Evolutionary conservation across 2,329 filamentous ascomycete species (phyloP), one percentile per base, ranked within the genome.

Genomic region (Neopestalotiopsis sp.): DNA sequence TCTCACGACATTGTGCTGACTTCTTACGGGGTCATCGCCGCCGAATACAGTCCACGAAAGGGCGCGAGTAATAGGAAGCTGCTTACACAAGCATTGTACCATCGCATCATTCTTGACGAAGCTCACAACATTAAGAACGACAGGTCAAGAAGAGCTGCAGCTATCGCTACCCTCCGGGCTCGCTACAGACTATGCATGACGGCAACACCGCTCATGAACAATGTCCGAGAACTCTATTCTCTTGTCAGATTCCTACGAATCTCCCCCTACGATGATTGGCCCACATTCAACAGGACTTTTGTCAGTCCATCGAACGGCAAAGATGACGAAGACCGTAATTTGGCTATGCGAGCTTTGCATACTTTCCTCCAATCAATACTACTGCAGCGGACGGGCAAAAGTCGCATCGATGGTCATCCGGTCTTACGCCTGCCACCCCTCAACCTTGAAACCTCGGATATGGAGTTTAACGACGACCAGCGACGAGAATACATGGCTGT

Each of bases 171-270:
- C 20, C 81, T 96, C 14, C 81, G 86, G 69, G 83, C 91, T n/a
- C 85, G 82, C 34, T 89, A 92, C 76, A 86, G 93, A 59, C 90
- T 93, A 80, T 94, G 92, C 76, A 88, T 96, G 81, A 95, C 91
- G 5, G 93, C 93, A 24, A 96, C 93, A 0, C 93, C 93, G 0
- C 94, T 96, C 90, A 97, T 97, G 92, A 98, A 97, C 74, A 90
- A 87, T 14, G 89, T 95, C 2, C 85, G 89, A 40, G 95, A 98
- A 75, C 84, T 97, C 2, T 96, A 89, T 76, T 92, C 94, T 1
- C 83, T 97, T 14, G 85, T 97, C 61, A 88, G 89, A 1, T 98
- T 97, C 74, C 85, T 97, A 28, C 86, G 87, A 2, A 95, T 97
- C 75, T 86, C 86, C 69, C 94, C 94, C 3, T 97, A 96, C 79